phyloP scores from a whole-genome alignment of 768 basidiomycete genomes.

The Hericium erinaceus region DNA sequence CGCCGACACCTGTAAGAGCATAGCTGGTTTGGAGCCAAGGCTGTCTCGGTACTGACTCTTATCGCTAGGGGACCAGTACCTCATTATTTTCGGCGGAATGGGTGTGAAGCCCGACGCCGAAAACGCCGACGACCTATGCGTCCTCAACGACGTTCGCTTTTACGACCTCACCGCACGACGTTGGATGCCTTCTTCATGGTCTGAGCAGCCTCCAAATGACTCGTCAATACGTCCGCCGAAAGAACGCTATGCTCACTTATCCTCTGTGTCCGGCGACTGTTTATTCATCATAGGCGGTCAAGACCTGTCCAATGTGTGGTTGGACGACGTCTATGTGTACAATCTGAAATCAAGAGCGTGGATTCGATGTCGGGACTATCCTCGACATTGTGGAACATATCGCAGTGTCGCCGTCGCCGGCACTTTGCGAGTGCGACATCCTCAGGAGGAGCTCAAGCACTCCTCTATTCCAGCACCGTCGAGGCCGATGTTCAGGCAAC shows the following conservation, averaged over 20 bases:
- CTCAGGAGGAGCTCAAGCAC: constrained; percentile 50
- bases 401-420: constrained; percentile 85
- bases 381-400: constrained; percentile 94
- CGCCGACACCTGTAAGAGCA: constrained; percentile 62
- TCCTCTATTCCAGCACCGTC: constrained; percentile 38
- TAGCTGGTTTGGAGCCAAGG: constrained; percentile 5
- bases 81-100: constrained; percentile 96
- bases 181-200: constrained; percentile 55
- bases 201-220: constrained; percentile 22
- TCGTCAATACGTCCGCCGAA: constrained; percentile 55
- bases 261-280: constrained; percentile 73
- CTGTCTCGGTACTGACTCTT: constrained; percentile 2
- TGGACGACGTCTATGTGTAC: constrained; percentile 88
- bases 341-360: constrained; percentile 68
- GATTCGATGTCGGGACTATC: constrained; percentile 74
- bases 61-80: constrained; percentile 68
- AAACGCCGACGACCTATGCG: constrained; percentile 74
- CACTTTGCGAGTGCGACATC: constrained; percentile 52
- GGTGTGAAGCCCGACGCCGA: constrained; percentile 64
- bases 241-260: constrained; percentile 91
- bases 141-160: constrained; percentile 88
- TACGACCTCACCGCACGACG: constrained; percentile 63
- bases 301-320: constrained; percentile 87
- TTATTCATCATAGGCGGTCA: constrained; percentile 94
- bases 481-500: constrained; percentile 52